Percentiles rank a stretch among this genome's conserved stretches.
Conservation (phyloP, 352 stramenopile species). For the Globisporangium yorkense region DNA sequence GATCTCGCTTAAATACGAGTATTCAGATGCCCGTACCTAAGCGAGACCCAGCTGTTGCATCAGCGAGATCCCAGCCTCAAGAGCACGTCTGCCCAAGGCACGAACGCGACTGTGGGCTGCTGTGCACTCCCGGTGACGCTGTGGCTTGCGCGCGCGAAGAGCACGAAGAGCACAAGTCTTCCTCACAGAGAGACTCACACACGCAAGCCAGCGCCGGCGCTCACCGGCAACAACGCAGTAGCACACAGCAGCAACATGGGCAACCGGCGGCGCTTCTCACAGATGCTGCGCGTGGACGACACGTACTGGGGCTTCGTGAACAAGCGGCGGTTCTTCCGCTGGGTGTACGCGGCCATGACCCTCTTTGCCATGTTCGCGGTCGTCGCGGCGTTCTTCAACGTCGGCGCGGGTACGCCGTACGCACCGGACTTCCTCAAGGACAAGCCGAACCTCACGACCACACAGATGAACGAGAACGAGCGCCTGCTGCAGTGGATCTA, state of each 20-base stretch:
- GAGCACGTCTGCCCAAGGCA: too few species aligned
- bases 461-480: constrained; percentile 66
- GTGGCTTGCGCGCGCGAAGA: too few species aligned
- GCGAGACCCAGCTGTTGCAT: too few species aligned
- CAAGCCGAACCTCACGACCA: constrained; percentile 38
- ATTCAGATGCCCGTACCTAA: too few species aligned
- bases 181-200: too few species aligned
- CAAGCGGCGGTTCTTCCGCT: constrained; percentile 69
- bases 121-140: too few species aligned
- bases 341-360: constrained; percentile 61
- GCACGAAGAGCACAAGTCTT: too few species aligned
- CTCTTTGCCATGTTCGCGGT: constrained; percentile 77
- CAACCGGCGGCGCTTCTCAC: constrained; percentile 49
- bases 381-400: constrained; percentile 67
- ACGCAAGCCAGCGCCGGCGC: background rate
- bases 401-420: constrained; percentile 49
- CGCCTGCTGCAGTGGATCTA: constrained; percentile 71
- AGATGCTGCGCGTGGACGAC: constrained; percentile 71
- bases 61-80: too few species aligned
- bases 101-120: too few species aligned
- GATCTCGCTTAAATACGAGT: too few species aligned
- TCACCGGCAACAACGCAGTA: background rate
- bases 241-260: constrained; percentile 19
- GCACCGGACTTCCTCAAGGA: constrained; percentile 37
- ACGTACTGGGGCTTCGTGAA: constrained; percentile 77